Conservation (phyloP, 306 rosid genomes). For the Acacia confusa region DNA sequence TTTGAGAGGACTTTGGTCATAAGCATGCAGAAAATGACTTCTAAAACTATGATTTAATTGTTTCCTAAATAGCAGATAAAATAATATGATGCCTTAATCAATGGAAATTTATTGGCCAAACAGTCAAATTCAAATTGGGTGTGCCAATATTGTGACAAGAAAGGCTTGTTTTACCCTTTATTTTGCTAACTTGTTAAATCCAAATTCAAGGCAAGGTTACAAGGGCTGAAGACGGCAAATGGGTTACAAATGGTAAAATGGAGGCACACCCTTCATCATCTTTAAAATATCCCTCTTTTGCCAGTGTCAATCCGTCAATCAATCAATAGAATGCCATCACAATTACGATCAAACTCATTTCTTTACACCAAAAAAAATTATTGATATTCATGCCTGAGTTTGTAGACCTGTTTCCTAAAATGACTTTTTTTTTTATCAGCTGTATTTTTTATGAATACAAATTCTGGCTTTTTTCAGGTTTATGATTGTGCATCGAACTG, state of each 20-base stretch:
- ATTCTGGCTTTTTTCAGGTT: too few relatives aligned
- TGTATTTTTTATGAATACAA: too few relatives aligned
- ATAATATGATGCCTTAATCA: not conserved
- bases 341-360: not conserved
- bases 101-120: not conserved
- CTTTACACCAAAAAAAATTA: not conserved
- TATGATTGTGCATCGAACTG: too few relatives aligned
- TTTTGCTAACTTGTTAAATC: not conserved
- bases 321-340: not conserved
- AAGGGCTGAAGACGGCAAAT: not conserved
- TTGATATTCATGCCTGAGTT: not conserved
- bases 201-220: not conserved
- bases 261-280: not conserved
- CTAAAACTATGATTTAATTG: too few relatives aligned
- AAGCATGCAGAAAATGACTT: rapidly evolving
- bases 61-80: too few relatives aligned
- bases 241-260: not conserved
- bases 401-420: not conserved
- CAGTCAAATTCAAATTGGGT: not conserved
- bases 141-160: not conserved
- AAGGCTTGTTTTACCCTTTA: not conserved
- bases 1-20: too few relatives aligned
- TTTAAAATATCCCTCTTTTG: not conserved
- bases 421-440: not conserved
- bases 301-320: not conserved